Conservation (phyloP, 1,284 basidiomycete genomes). For the Tilletiopsis washingtonensis region DNA sequence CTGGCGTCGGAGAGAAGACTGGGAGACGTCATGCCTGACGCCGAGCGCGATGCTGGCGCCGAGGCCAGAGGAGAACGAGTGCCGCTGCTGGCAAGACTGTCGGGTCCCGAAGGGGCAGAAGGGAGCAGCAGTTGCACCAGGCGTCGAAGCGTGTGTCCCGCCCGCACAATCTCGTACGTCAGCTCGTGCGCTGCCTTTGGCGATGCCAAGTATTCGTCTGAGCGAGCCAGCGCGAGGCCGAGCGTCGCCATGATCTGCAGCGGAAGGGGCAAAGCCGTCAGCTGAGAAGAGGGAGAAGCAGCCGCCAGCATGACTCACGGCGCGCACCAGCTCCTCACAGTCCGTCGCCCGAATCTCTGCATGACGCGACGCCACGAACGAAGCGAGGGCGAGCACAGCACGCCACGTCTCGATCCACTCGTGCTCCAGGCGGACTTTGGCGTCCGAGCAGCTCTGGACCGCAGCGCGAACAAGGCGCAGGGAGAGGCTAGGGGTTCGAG, state of each 20-base stretch:
- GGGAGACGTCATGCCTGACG: too few species aligned
- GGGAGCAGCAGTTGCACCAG: slow-evolving; percentile 1
- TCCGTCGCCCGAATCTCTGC: slow-evolving; percentile 11
- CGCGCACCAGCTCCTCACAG: not conserved
- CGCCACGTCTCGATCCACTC: slow-evolving; percentile 36
- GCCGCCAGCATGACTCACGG: not conserved
- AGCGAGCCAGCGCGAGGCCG: slow-evolving; percentile 20
- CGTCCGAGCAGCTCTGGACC: not conserved
- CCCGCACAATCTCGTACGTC: slow-evolving; percentile 34
- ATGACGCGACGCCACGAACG: slow-evolving; percentile 22
- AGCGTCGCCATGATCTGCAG: slow-evolving; percentile 18
- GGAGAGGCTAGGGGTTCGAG: not conserved
- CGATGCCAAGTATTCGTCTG: slow-evolving; percentile 22
- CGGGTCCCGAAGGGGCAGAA: not conserved
- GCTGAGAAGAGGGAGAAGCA: not conserved
- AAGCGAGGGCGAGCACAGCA: slow-evolving; percentile 19
- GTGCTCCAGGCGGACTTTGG: slow-evolving; percentile 20
- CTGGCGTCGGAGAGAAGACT: not conserved
- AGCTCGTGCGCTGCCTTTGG: slow-evolving; percentile 26
- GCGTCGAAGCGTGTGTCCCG: slow-evolving; percentile 12
- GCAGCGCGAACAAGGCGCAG: not conserved
- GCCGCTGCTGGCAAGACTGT: not conserved
- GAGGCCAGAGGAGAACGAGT: not conserved
- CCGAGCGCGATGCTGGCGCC: not conserved
- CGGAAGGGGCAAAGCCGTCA: too few species aligned